A percentile compares a stretch with the other conserved stretches of the same genome.
These are phyloP conservation scores for Pestalotiopsis sp. DNA, from an alignment of 2,329 filamentous ascomycete genomes.

Conservation along the genomic window DNA sequence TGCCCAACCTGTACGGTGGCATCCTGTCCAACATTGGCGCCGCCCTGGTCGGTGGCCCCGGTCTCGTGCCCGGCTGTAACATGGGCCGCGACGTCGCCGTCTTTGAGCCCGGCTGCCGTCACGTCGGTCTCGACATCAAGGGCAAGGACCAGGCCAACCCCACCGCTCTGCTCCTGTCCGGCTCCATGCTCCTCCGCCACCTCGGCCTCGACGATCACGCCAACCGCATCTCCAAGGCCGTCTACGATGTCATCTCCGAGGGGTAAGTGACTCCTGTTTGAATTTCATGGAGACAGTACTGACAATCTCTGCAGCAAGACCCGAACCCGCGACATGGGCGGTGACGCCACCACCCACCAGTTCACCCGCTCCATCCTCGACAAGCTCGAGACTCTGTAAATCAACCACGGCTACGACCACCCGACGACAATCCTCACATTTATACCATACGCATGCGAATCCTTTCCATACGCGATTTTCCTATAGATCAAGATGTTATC, in stretches of 20 bases:
- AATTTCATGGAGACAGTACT: constrained; percentile 31
- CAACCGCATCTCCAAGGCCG: constrained; percentile 92
- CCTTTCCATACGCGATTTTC: constrained; percentile 20
- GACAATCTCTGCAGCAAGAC: constrained; percentile 64
- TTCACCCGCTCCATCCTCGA: constrained; percentile 93
- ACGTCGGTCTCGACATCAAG: constrained; percentile 99
- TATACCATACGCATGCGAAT: constrained; percentile 22
- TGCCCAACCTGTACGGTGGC: constrained; percentile 98
- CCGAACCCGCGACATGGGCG: constrained; percentile 96
- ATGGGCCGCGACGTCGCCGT: constrained; percentile 98
- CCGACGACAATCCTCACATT: constrained; percentile 19
- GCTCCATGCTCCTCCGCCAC: constrained; percentile 96
- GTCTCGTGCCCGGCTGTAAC: constrained; percentile 98
- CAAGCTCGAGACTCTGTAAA: constrained; percentile 85
- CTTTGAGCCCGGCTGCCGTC: constrained; percentile 98
- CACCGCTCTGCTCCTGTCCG: constrained; percentile 90
- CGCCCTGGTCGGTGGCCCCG: constrained; percentile 93
- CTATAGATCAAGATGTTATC: constrained; percentile 27
- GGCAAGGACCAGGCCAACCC: constrained; percentile 99
- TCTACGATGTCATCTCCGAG: constrained; percentile 79
- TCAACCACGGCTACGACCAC: constrained; percentile 27
- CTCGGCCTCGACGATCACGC: constrained; percentile 97
- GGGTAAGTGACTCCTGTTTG: constrained; percentile 62
- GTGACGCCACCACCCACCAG: constrained; percentile 84
- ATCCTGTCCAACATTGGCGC: constrained; percentile 99